Percentiles rank a stretch among this genome's conserved stretches.
These are phyloP conservation scores for Apiotrichum sp. DNA, from an alignment of 1,284 basidiomycete species.

Conservation along the genomic window DNA sequence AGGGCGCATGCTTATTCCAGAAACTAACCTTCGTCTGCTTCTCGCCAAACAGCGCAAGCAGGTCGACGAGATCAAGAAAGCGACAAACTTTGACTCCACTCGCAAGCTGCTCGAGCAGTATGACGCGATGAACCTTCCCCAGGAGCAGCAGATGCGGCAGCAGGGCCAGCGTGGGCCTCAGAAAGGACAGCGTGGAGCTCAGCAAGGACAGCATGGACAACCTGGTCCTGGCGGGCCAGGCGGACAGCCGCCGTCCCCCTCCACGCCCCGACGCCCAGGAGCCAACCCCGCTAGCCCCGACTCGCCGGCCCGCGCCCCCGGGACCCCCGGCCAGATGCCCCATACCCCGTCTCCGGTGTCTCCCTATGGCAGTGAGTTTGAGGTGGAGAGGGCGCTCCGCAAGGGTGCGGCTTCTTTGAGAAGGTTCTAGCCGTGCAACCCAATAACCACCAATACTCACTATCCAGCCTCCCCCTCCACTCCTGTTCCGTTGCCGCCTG, in stretches of 20 bases:
- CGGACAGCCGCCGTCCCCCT: not conserved
- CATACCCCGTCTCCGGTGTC: not conserved
- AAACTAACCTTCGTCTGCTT: slow-evolving; percentile 69
- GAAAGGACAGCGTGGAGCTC: too few species aligned
- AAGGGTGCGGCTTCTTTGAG: too few species aligned
- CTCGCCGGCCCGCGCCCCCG: slow-evolving; percentile 36
- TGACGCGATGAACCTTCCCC: slow-evolving; percentile 52
- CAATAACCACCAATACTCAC: too few species aligned
- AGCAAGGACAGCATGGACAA: too few species aligned
- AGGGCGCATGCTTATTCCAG: slow-evolving; percentile 47
- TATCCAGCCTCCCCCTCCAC: slow-evolving; percentile 7
- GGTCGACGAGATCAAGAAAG: slow-evolving; percentile 95
- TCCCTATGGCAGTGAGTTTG: slow-evolving; percentile 22
- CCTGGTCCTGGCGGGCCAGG: too few species aligned
- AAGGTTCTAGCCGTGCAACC: too few species aligned
- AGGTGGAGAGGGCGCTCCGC: too few species aligned
- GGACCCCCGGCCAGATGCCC: slow-evolving; percentile 21
- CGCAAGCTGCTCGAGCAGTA: slow-evolving; percentile 85
- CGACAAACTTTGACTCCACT: slow-evolving; percentile 90
- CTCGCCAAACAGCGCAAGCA: slow-evolving; percentile 75
- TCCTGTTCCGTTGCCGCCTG: slow-evolving; percentile 28
- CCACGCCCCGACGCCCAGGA: not conserved
- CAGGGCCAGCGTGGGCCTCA: not conserved
- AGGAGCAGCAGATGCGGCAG: not conserved
- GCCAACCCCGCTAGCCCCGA: slow-evolving; percentile 7